Evolutionary conservation across 345 rosid species (phyloP).

Genomic region (Populus alba): DNA sequence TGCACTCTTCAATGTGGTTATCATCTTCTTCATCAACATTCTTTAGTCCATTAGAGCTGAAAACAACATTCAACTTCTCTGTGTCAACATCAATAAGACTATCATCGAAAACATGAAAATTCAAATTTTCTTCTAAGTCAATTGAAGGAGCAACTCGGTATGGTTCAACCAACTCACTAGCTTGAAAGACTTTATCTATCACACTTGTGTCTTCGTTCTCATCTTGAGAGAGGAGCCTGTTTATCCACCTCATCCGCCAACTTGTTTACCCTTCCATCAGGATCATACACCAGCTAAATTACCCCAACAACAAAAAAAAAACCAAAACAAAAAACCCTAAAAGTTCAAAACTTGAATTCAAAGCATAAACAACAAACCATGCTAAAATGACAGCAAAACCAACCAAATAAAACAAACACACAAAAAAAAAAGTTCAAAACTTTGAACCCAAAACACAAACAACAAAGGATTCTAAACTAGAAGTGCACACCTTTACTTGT

Average conservation of each 20-base stretch:
- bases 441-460: background rate
- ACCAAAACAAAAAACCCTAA: conserved; percentile 2
- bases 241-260: conserved; percentile 72
- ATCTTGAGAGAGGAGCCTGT: conserved; percentile 88
- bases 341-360: background rate
- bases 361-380: background rate
- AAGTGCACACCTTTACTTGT: conserved; percentile 51
- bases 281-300: conserved; percentile 72
- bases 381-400: background rate
- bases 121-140: too few relatives aligned
- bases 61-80: too few relatives aligned
- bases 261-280: conserved; percentile 72
- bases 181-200: too few relatives aligned
- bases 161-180: too few relatives aligned
- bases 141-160: too few relatives aligned
- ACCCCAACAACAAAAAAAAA: conserved; percentile 5
- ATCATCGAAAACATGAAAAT: too few relatives aligned
- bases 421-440: background rate
- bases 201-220: too few relatives aligned
- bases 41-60: too few relatives aligned
- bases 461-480: background rate
- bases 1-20: too few relatives aligned
- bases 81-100: too few relatives aligned
- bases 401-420: background rate
- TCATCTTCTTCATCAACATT: too few relatives aligned